A percentile compares a stretch with the other conserved stretches of the same genome.
Conservation (phyloP, 306 rosid species). For the Medicago ruthenica region DNA sequence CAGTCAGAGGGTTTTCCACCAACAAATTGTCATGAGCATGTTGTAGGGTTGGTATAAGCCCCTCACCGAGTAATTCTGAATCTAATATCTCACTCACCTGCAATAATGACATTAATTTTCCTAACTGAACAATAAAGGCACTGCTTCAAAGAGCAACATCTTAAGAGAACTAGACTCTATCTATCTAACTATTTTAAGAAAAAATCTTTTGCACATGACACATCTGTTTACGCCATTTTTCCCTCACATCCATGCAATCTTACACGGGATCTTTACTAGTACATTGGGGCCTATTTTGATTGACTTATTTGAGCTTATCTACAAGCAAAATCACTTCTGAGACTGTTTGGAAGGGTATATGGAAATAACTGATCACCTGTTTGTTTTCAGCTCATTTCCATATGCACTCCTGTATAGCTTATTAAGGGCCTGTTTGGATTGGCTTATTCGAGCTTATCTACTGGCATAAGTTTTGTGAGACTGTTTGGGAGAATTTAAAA, state of each 20-base stretch:
- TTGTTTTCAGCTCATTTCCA: not conserved
- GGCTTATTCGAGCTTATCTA: too few relatives aligned
- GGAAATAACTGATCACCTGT: not conserved
- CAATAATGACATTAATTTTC: constrained; percentile 12
- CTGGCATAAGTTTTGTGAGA: too few relatives aligned
- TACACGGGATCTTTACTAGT: not conserved
- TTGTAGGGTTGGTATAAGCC: constrained; percentile 88
- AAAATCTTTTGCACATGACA: not conserved
- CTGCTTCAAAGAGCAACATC: constrained; percentile 5
- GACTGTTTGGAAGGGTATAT: not conserved
- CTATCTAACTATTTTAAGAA: not conserved
- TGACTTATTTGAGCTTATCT: not conserved
- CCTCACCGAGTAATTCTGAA: constrained; percentile 92
- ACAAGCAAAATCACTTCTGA: not conserved
- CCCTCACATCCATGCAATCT: not conserved
- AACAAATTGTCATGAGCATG: constrained; percentile 85
- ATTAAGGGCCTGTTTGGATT: too few relatives aligned
- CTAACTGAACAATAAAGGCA: not conserved
- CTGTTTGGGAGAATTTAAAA: too few relatives aligned
- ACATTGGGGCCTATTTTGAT: not conserved
- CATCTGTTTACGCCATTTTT: not conserved
- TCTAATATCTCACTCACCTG: constrained; percentile 98
- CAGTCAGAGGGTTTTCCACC: constrained; percentile 73
- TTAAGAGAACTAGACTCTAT: constrained; percentile 14
- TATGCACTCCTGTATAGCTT: not conserved